Conservation (phyloP, 495 filamentous ascomycete genomes). For the Xylaria curta region DNA sequence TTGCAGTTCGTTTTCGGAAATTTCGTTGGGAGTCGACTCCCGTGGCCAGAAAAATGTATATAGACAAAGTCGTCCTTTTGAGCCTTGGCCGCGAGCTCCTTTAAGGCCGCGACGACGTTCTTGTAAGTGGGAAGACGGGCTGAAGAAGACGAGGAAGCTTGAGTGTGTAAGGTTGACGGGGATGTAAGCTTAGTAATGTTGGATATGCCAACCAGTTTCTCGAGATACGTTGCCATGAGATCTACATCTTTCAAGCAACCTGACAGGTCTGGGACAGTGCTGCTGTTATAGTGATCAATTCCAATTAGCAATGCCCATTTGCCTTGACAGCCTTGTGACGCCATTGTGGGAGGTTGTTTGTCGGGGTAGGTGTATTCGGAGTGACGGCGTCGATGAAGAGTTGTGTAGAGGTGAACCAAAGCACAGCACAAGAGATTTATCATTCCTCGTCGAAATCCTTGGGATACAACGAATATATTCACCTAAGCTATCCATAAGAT, state of each 20-base stretch:
- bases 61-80: background rate
- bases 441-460: background rate
- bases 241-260: background rate
- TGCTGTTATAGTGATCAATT: background rate
- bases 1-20: background rate
- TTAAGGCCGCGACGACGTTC: background rate
- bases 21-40: background rate
- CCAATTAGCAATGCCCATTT: background rate
- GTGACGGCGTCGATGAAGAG: background rate
- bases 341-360: background rate
- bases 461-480: background rate
- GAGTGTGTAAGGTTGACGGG: background rate
- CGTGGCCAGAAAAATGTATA: conserved; percentile 1
- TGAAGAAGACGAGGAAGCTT: background rate
- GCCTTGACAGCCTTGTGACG: background rate
- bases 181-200: background rate
- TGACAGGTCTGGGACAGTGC: background rate
- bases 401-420: background rate
- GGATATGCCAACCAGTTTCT: background rate
- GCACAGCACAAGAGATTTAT: background rate
- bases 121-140: background rate
- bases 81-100: background rate
- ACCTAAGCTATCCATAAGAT: background rate
- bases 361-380: background rate
- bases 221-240: background rate